These are phyloP conservation scores for Colletotrichum sansevieriae DNA, from an alignment of 2,329 filamentous ascomycete species.

Conservation along the genomic window DNA sequence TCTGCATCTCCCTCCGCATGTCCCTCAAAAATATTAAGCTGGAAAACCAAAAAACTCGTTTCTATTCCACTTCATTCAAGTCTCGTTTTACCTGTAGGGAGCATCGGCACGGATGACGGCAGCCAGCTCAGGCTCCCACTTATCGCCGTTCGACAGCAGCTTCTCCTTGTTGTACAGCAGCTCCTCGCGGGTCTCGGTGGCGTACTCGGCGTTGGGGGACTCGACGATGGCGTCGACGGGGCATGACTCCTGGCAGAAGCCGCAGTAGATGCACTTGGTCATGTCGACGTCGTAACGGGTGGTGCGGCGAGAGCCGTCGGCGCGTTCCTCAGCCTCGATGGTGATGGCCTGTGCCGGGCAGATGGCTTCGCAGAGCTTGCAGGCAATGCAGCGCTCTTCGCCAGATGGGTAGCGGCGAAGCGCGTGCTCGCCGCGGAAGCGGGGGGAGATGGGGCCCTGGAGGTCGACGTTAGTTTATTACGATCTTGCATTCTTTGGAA, in stretches of 20 bases:
- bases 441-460: slow-evolving; percentile 91
- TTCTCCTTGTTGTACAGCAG: slow-evolving; percentile 99
- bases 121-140: slow-evolving; percentile 98
- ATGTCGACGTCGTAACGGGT: slow-evolving; percentile 99
- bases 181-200: slow-evolving; percentile 84
- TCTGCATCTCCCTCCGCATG: slow-evolving; percentile 11
- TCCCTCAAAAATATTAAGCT: slow-evolving; percentile 22
- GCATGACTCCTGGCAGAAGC: slow-evolving; percentile 98
- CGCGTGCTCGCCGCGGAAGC: slow-evolving; percentile 98
- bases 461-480: slow-evolving; percentile 16
- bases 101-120: slow-evolving; percentile 93
- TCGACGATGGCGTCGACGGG: slow-evolving; percentile 91
- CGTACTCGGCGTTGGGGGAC: slow-evolving; percentile 73
- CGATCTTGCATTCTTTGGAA: neutral
- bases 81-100: slow-evolving; percentile 78
- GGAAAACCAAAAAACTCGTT: slow-evolving; percentile 15
- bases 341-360: slow-evolving; percentile 99
- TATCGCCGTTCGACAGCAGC: slow-evolving; percentile 88
- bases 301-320: slow-evolving; percentile 93
- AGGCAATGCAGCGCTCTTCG: slow-evolving; percentile 99
- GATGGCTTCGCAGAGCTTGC: slow-evolving; percentile 99
- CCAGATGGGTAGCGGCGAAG: slow-evolving; percentile 95
- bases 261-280: slow-evolving; percentile 99
- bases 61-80: neutral
- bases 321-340: slow-evolving; percentile 98